phyloP scores from a whole-genome alignment of 352 stramenopile species.

The Pilasporangium apinafurcum region DNA sequence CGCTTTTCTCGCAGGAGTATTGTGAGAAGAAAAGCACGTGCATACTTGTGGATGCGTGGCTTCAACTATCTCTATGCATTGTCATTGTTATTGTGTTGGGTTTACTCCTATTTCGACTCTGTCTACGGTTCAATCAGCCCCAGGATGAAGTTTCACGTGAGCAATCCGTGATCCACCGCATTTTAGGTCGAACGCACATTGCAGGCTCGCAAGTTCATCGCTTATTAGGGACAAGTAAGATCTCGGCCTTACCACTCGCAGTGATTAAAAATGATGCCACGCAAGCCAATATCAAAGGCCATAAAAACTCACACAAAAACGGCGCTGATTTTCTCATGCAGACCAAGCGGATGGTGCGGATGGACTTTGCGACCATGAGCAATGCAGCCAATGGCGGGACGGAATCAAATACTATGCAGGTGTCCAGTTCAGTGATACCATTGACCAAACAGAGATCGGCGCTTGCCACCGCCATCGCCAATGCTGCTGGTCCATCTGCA shows the following conservation, averaged over 20 bases:
- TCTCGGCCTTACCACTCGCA: conserved; percentile 41
- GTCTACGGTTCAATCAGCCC: conserved; percentile 1
- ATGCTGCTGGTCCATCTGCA: too few relatives aligned
- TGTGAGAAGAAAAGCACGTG: conserved; percentile 41
- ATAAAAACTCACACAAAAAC: conserved; percentile 77
- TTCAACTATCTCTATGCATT: conserved; percentile 37
- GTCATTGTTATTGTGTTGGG: conserved; percentile 21
- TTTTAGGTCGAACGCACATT: too few relatives aligned
- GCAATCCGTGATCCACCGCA: too few relatives aligned
- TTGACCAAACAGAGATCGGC: neutral
- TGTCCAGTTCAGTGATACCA: neutral
- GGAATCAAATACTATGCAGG: neutral
- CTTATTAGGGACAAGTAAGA: conserved; percentile 16
- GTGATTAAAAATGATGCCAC: conserved; percentile 71
- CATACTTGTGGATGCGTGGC: conserved; percentile 58
- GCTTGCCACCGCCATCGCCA: too few relatives aligned
- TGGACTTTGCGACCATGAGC: conserved; percentile 22
- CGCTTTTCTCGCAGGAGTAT: conserved; percentile 43
- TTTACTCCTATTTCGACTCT: conserved; percentile 9
- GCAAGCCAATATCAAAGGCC: conserved; percentile 46
- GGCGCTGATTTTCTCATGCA: conserved; percentile 58
- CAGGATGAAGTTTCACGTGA: neutral
- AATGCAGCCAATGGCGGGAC: neutral
- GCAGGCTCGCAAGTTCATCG: conserved; percentile 12
- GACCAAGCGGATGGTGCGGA: conserved; percentile 49